Evolutionary conservation across 2,329 filamentous ascomycete species (phyloP), one percentile per base, ranked within the genome.

Genomic region (Bipolaris bicolor): DNA sequence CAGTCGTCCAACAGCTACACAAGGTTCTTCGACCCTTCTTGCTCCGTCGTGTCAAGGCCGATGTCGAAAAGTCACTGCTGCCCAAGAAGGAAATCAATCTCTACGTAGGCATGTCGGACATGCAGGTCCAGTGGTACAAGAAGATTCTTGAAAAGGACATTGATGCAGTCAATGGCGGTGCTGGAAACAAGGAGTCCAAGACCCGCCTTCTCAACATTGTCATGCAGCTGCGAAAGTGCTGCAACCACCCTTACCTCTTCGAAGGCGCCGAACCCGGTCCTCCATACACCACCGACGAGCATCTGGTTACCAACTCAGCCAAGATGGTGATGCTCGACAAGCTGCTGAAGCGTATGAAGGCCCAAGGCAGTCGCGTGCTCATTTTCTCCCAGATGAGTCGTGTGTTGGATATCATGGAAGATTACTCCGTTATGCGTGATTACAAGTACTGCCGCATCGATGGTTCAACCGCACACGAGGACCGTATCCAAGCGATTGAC

Each of bases 381-480:
- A 98, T 99, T 68, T 99, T 99, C 80, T 99, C 95, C 0, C 95
- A 99, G 73, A 99, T 99, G 95, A 97, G 93, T 71, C 91, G 95
- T 84, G 84, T 97, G 37, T 82, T 99, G 40, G 95, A 99, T 73
- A 99, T 99, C 51, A 84, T 99, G 15, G 95, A 99, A 74, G 95
- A 99, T 76, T 99, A 99, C 78, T 98, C 94, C 64, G 92, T 98
- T 43, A 97, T 99, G 83, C 86, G 93, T 56, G 89, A 92, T 31
- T 97, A 91, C 79, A 90, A 96, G 62, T 99, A 99, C 79, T 98
- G 93, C 78, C 91, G 95, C 71, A 99, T 99, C 62, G 95, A 99
- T 74, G 95, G 95, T 71, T 89, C 93, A 46, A 99, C 95, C 13
- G 94, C 95, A 0, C 95, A 99, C 69, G 95, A 99, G 77, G 95